These are phyloP conservation scores for Ocimum tenuiflorum DNA, from an alignment of 257 asterid species.

Conservation along the genomic window DNA sequence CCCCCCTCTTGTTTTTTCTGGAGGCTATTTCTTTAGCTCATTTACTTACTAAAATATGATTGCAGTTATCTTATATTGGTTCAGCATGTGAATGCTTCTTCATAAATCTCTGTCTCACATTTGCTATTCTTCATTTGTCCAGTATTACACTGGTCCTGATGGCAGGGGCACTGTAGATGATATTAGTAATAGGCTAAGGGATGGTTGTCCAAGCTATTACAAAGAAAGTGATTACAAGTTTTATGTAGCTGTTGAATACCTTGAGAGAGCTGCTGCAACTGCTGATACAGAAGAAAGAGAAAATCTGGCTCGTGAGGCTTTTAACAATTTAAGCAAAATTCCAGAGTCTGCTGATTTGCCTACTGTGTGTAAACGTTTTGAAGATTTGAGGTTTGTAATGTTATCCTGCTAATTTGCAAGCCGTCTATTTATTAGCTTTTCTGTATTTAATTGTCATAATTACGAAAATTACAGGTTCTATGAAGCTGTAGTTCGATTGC, in stretches of 20 bases:
- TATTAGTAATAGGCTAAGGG: constrained; percentile 70
- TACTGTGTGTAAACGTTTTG: constrained; percentile 89
- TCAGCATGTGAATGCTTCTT: constrained; percentile 7
- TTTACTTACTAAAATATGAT: background rate
- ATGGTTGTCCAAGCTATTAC: constrained; percentile 93
- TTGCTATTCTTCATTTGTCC: constrained; percentile 35
- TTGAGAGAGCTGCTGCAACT: constrained; percentile 83
- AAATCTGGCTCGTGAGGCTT: constrained; percentile 83
- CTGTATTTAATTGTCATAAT: constrained; percentile 21
- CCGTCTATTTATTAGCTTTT: constrained; percentile 13
- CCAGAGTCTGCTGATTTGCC: constrained; percentile 89
- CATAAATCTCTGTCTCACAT: constrained; percentile 22
- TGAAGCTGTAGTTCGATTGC: constrained; percentile 88
- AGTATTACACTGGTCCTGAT: constrained; percentile 95
- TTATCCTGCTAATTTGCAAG: constrained; percentile 10
- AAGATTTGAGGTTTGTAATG: constrained; percentile 74
- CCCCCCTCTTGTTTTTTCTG: background rate
- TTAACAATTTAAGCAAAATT: constrained; percentile 68
- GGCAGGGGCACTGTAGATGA: constrained; percentile 99
- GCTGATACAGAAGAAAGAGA: constrained; percentile 64
- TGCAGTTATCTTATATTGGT: constrained; percentile 14
- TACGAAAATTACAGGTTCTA: constrained; percentile 61
- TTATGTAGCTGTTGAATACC: constrained; percentile 89
- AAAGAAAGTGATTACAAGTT: constrained; percentile 91
- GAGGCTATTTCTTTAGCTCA: background rate